Evolutionary conservation across 352 stramenopile species (phyloP).

Genomic region (Thalassiosira hispida): DNA sequence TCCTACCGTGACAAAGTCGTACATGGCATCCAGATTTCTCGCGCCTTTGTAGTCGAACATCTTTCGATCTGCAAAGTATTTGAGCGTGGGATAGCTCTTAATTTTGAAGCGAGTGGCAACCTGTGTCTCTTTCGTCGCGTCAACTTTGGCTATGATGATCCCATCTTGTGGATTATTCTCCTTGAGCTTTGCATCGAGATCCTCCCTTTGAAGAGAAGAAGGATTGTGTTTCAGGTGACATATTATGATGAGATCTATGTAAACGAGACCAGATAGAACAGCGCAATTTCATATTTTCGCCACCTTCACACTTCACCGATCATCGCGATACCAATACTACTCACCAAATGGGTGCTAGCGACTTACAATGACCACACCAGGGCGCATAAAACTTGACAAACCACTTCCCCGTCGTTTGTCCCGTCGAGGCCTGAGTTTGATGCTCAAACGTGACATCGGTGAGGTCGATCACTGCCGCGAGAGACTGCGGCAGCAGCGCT

Average conservation of each 20-base stretch:
- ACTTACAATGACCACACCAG: conserved; percentile 62
- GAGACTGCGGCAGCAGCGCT: neutral
- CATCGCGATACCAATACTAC: conserved; percentile 3
- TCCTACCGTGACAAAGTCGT: conserved; percentile 63
- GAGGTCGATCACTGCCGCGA: conserved; percentile 56
- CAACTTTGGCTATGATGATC: conserved; percentile 69
- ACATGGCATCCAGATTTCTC: conserved; percentile 53
- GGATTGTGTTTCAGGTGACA: neutral
- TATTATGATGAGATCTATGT: neutral
- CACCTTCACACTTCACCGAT: neutral
- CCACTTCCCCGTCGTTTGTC: conserved; percentile 76
- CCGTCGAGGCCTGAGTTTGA: conserved; percentile 77
- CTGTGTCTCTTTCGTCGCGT: conserved; percentile 55
- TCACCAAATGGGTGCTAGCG: conserved; percentile 49
- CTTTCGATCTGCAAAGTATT: conserved; percentile 69
- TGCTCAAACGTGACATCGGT: conserved; percentile 80
- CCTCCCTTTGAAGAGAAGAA: conserved; percentile 33
- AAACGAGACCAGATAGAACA: neutral
- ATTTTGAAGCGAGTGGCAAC: conserved; percentile 63
- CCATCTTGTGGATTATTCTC: conserved; percentile 53
- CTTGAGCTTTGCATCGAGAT: conserved; percentile 48
- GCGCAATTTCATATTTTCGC: neutral
- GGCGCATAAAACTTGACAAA: conserved; percentile 58
- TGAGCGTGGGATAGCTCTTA: conserved; percentile 58
- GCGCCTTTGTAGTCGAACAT: conserved; percentile 62